Conservation (phyloP, 129 eudicot genomes). For the Ambrosia artemisiifolia region DNA sequence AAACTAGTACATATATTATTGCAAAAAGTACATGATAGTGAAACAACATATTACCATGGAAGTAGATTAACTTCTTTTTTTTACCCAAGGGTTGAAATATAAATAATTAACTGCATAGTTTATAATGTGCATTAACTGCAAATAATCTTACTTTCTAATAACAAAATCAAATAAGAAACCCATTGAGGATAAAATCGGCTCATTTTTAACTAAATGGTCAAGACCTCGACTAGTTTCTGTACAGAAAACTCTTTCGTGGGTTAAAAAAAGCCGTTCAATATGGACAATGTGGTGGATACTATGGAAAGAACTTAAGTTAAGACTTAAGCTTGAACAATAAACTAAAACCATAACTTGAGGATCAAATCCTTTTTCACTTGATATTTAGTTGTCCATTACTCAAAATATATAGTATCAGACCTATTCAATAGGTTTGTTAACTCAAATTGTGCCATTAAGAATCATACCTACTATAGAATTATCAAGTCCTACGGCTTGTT, state of each 20-base stretch:
- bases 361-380: neutral
- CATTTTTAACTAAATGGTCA: neutral
- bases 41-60: neutral
- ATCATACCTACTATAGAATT: neutral
- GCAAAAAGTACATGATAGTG: slow-evolving; percentile 20
- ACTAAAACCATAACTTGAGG: neutral
- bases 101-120: neutral
- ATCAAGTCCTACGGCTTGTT: slow-evolving; percentile 1
- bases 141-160: neutral
- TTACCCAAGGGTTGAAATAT: neutral
- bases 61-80: neutral
- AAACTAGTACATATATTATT: slow-evolving; percentile 11
- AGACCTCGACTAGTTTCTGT: neutral
- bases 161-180: neutral
- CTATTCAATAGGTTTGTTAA: neutral
- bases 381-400: neutral
- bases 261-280: neutral
- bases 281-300: neutral
- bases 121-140: neutral
- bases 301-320: neutral
- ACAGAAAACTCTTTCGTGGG: neutral
- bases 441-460: neutral
- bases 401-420: neutral
- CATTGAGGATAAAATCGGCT: neutral
- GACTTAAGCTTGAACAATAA: neutral